Conservation (phyloP, 139 green algal species). For the Chlorella sp. region DNA sequence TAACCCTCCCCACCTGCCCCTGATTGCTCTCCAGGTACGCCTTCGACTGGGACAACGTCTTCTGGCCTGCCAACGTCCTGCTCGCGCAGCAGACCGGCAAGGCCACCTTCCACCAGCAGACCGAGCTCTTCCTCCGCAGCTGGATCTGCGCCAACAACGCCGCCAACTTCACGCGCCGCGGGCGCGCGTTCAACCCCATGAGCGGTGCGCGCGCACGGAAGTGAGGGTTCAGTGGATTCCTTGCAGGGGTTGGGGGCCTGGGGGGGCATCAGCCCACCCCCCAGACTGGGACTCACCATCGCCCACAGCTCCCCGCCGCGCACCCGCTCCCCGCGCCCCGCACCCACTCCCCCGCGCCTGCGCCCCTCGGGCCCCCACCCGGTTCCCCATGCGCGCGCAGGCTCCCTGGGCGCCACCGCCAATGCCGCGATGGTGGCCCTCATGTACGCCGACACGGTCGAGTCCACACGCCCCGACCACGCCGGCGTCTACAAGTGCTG, state of each 20-base stretch:
- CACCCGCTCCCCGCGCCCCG: too few species aligned
- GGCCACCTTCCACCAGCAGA: constrained; percentile 46
- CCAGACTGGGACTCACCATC: too few species aligned
- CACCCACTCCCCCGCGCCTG: too few species aligned
- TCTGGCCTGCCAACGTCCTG: constrained; percentile 57
- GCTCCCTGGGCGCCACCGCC: constrained; percentile 54
- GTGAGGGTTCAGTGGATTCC: too few species aligned
- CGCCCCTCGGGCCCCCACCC: too few species aligned
- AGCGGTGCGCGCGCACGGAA: not conserved
- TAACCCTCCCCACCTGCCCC: not conserved
- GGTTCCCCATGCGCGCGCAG: not conserved
- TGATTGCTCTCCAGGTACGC: constrained; percentile 7
- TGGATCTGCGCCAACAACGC: constrained; percentile 56
- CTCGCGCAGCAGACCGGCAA: constrained; percentile 55
- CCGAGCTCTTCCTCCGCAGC: constrained; percentile 45
- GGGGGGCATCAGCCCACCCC: too few species aligned
- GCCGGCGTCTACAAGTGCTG: constrained; percentile 61
- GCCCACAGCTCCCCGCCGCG: too few species aligned
- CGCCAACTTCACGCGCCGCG: constrained; percentile 48
- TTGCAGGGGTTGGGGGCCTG: too few species aligned
- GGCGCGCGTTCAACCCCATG: constrained; percentile 53
- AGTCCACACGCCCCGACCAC: not conserved
- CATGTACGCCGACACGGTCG: constrained; percentile 45
- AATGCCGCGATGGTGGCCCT: constrained; percentile 62
- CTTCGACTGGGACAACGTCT: constrained; percentile 60